Evolutionary conservation across 768 basidiomycete genomes (phyloP), one percentile per base, ranked within the genome.

Genomic region (Boletales sp.): DNA sequence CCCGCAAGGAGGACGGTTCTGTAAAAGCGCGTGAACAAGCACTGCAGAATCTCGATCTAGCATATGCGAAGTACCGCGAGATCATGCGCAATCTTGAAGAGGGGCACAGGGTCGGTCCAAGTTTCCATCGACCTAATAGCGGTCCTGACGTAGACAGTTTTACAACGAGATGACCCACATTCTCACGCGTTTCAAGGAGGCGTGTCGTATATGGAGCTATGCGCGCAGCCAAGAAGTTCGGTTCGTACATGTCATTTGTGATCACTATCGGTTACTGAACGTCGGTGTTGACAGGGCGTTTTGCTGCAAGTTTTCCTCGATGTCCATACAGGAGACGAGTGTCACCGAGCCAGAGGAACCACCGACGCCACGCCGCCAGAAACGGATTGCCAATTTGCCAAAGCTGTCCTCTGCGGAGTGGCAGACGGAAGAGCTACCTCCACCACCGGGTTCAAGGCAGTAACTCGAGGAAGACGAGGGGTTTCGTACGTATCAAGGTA

Each of bases 51-150:
- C 80, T 95, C 38, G 91, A 95, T 55, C 67, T 86, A 11, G 90
- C 94, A 0, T 89, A 89, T 68, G 84, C 84, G 69, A 92, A 91
- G 61, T 97, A 93, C 67, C 75, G 79, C 47, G 94, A 97, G 64
- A 87, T 97, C 13, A 76, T 74, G 2, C 78, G 80, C 43, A 94
- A 98, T 67, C 72, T 97, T 7, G 84, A 89, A 36, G 95, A 98
- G 63, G 94, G 94, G 6, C 76, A 88, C 59, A 87, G 90, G 73
- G 92, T 87, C 57, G 13, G 54, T 24, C 31, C 30, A 21, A 24
- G 3, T 37, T 27, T 7, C 11, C 31, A 19, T 39, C 14, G 34
- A 41, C 43, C 43, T 15, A 24, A 36, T 15, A 24, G n/a, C 10
- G 32, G 36, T 0, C 9, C 49, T 1, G 50, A 34, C 47, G 0